These are phyloP conservation scores for Phaffia tasmanica DNA, from an alignment of 768 basidiomycete species.

Conservation along the genomic window DNA sequence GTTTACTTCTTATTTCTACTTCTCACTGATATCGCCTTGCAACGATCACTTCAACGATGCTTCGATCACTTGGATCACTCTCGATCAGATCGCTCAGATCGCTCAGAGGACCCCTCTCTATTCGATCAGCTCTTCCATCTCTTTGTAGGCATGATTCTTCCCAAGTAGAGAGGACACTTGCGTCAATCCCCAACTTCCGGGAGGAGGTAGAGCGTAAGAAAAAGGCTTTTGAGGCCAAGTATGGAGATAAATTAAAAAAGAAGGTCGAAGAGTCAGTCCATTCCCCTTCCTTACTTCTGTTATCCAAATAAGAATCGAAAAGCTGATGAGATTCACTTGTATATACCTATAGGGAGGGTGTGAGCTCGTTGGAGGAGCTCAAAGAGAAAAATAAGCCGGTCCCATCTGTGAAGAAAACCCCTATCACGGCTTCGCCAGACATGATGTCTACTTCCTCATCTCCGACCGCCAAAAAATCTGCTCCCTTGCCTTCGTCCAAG, in stretches of 20 bases:
- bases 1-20: too few relatives aligned
- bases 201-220: conserved; percentile 2
- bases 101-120: too few relatives aligned
- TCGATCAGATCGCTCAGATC: too few relatives aligned
- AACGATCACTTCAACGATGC: too few relatives aligned
- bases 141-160: too few relatives aligned
- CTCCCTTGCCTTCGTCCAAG: background rate
- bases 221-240: conserved; percentile 37
- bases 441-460: conserved; percentile 20
- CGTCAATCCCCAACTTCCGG: too few relatives aligned
- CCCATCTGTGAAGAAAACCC: background rate
- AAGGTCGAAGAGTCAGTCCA: conserved; percentile 54
- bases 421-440: conserved; percentile 19
- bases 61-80: too few relatives aligned
- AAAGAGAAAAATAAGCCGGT: conserved; percentile 35
- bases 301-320: too few relatives aligned
- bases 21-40: too few relatives aligned
- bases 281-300: conserved; percentile 17
- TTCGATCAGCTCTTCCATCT: too few relatives aligned
- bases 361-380: conserved; percentile 40
- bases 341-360: conserved; percentile 39
- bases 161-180: too few relatives aligned
- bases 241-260: conserved; percentile 57
- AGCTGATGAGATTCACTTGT: background rate
- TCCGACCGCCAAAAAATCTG: background rate